Base-by-base conservation (phyloP, 176 grass and related monocot genomes). In the Cenchrus fungigraminus region DNA sequence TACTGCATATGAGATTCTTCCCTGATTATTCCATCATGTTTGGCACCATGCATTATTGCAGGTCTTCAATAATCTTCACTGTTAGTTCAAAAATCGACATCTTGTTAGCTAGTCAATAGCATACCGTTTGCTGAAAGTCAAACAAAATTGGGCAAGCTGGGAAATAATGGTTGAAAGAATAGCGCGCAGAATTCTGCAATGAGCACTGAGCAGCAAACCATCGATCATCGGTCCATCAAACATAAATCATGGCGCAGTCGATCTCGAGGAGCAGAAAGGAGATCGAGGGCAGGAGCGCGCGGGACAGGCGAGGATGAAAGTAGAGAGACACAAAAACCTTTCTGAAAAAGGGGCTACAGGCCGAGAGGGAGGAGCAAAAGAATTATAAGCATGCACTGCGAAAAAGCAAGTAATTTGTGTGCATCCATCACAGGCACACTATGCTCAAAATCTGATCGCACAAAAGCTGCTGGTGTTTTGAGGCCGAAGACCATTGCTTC, bases 291-390 rank as follows among this genome's bases (percentile, higher is more conserved):
- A 57, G 75, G 50, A 40, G 84, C 62, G 80, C 40, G 89, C 76
- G 85, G 81, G 80, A 29, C 89, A 80, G 89, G 85, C 93, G 87
- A 85, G 86, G 87, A 88, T 87, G 93, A 98, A 92, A 93, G 93
- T 87, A 93, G 89, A 80, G 86, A 80, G 86, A 67, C 85, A 86
- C 54, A 82, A 90, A 87, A 92, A 87, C 76, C 89, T 92, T 93
- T 98, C 80, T 90, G 87, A 90, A 92, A 93, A 95, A 93, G 91
- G 77, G 77, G 73, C 87, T 85, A 88, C 76, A 83, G 13, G 47
- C 34, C 80, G 15, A 68, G 31, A 29, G 55, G 55, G 58, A 37
- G 84, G 86, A 82, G 85, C 78, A 86, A 90, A 97, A 91, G 91
- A 91, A 92, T 89, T 91, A 90, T 82, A 82, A 82, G 91, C 91